These are phyloP conservation scores for Waitea zeae DNA, from an alignment of 1,284 basidiomycete species.

Conservation along the genomic window DNA sequence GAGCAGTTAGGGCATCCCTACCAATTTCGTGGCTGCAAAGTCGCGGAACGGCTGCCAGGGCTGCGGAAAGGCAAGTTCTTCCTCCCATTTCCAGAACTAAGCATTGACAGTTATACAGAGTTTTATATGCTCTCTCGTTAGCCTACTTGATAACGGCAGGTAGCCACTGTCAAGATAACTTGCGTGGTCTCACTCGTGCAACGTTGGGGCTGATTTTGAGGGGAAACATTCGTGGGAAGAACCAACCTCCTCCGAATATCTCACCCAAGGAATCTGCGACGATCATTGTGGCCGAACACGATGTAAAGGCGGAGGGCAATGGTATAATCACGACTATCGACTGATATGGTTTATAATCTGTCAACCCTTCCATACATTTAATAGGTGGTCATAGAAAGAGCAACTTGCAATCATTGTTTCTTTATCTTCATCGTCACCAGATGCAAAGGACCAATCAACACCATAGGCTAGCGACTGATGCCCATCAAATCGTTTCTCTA, in stretches of 20 bases:
- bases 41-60: conserved; percentile 18
- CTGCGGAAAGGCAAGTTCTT: conserved; percentile 27
- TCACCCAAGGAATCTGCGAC: not conserved
- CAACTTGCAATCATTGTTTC: conserved; percentile 67
- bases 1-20: conserved; percentile 42
- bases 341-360: too few relatives aligned
- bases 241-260: too few relatives aligned
- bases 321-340: not conserved
- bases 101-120: conserved; percentile 11
- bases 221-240: conserved; percentile 13
- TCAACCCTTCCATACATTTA: conserved; percentile 70
- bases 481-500: conserved; percentile 50
- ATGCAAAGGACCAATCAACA: conserved; percentile 73
- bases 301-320: too few relatives aligned
- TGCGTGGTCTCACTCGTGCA: conserved; percentile 59
- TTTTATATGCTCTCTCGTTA: conserved; percentile 42
- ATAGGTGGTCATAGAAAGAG: conserved; percentile 88
- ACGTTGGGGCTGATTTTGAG: conserved; percentile 44
- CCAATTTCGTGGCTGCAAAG: conserved; percentile 32
- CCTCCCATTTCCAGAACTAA: conserved; percentile 2
- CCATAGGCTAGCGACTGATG: conserved; percentile 89
- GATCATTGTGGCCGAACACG: too few relatives aligned
- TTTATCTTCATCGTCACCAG: conserved; percentile 10
- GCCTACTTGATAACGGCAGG: conserved; percentile 46
- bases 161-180: conserved; percentile 36